Percentiles rank a stretch among this genome's conserved stretches.
phyloP scores from a whole-genome alignment of 2,329 filamentous ascomycete genomes.

The Shiraia sp. region DNA sequence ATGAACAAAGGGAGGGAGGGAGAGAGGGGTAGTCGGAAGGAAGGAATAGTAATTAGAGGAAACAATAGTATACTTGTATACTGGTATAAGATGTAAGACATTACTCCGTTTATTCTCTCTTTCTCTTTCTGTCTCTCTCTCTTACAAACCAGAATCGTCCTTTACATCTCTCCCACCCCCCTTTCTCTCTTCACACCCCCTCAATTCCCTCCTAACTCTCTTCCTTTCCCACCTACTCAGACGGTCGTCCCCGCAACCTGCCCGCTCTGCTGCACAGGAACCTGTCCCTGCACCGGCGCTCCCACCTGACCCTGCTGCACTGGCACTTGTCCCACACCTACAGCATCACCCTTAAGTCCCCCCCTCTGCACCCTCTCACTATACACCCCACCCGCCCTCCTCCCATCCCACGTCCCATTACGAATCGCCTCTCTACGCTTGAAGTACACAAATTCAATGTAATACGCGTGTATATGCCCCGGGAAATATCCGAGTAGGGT shows the following conservation, averaged over 20 bases:
- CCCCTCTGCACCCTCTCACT: conserved; percentile 73
- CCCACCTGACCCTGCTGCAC: conserved; percentile 5
- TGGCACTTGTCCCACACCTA: conserved; percentile 11
- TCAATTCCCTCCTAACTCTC: neutral
- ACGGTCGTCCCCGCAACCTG: conserved; percentile 10
- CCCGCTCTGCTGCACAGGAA: conserved; percentile 8
- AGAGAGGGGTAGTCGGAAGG: too few species aligned
- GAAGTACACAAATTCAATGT: conserved; percentile 82
- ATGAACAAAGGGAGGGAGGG: too few species aligned
- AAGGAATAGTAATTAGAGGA: too few species aligned
- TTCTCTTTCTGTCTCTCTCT: too few species aligned
- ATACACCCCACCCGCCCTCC: conserved; percentile 70
- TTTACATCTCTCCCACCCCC: neutral
- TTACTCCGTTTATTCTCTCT: too few species aligned
- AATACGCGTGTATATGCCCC: conserved; percentile 78
- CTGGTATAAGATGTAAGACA: too few species aligned
- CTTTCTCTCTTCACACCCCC: neutral
- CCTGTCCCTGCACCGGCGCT: conserved; percentile 5
- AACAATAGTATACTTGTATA: too few species aligned
- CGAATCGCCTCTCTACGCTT: conserved; percentile 68
- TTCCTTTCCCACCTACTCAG: conserved; percentile 2
- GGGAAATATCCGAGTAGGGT: conserved; percentile 66
- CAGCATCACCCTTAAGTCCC: conserved; percentile 42
- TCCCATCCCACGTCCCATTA: conserved; percentile 58
- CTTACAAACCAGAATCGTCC: too few species aligned